Evolutionary conservation across 805 yeast genomes (phyloP).

Genomic region (Sungouiella thailandica): DNA sequence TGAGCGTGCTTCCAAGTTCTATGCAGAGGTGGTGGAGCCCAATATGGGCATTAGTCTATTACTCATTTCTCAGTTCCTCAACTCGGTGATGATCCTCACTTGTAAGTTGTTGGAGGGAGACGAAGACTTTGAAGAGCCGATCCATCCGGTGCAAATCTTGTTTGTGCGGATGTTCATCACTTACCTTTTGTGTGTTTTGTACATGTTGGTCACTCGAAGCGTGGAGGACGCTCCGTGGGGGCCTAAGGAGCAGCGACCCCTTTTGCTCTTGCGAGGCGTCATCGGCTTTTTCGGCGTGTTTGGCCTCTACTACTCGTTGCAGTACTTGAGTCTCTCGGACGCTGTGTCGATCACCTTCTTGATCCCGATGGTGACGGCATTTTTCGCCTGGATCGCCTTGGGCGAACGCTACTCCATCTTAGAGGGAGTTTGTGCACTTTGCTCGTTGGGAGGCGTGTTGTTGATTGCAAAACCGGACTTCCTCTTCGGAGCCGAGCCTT

Average conservation of each 20-base stretch:
- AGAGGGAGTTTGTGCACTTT: constrained; percentile 65
- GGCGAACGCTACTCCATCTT: constrained; percentile 60
- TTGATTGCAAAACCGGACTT: constrained; percentile 79
- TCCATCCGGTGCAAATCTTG: constrained; percentile 75
- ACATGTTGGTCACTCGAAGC: constrained; percentile 45
- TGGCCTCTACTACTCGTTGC: constrained; percentile 69
- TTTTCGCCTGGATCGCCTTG: constrained; percentile 63
- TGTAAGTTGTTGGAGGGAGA: constrained; percentile 73
- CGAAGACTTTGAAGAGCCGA: constrained; percentile 50
- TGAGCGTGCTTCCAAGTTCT: constrained; percentile 1
- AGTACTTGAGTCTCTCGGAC: constrained; percentile 72
- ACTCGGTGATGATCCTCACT: constrained; percentile 69
- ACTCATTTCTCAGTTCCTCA: constrained; percentile 63
- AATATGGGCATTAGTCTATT: constrained; percentile 51
- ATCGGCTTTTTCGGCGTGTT: constrained; percentile 75
- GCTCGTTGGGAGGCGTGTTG: constrained; percentile 71
- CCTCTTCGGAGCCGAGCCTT: constrained; percentile 47
- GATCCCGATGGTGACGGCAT: constrained; percentile 70
- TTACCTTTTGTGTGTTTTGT: constrained; percentile 49
- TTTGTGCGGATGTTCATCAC: constrained; percentile 77
- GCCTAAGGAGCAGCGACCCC: constrained; percentile 49
- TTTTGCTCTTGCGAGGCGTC: constrained; percentile 57
- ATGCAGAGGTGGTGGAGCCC: constrained; percentile 7
- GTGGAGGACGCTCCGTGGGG: constrained; percentile 69
- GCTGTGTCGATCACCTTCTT: constrained; percentile 77